These are phyloP conservation scores for Cyclotella sp. DNA, from an alignment of 108 stramenopile species.

Conservation along the genomic window DNA sequence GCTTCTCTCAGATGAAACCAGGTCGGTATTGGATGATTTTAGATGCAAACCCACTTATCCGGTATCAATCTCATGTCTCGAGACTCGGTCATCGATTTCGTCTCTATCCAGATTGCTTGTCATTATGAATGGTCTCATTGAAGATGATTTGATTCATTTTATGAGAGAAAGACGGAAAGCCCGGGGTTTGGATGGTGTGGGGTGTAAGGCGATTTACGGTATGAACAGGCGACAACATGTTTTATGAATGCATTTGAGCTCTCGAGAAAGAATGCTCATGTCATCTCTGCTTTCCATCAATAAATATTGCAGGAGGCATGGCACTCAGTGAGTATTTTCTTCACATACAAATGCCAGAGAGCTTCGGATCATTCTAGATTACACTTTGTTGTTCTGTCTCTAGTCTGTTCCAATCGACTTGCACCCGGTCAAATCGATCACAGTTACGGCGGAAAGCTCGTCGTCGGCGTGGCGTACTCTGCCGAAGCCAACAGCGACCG, in stretches of 20 bases:
- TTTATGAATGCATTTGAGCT: not conserved
- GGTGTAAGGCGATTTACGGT: constrained; percentile 79
- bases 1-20: constrained; percentile 59
- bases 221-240: not conserved
- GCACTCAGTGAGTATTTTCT: constrained; percentile 49
- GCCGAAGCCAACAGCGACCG: constrained; percentile 36
- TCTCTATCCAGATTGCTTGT: constrained; percentile 43
- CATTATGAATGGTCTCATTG: constrained; percentile 90
- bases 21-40: constrained; percentile 15
- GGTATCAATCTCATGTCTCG: not conserved
- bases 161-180: constrained; percentile 19
- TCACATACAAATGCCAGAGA: not conserved
- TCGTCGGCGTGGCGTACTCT: constrained; percentile 47
- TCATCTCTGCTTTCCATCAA: not conserved
- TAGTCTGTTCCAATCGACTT: constrained; percentile 73
- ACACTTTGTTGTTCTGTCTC: not conserved
- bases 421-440: constrained; percentile 72
- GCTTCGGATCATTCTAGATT: not conserved
- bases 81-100: not conserved
- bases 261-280: not conserved
- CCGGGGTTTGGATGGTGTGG: constrained; percentile 37
- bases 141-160: constrained; percentile 70
- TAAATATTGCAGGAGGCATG: constrained; percentile 57
- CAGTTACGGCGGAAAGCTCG: constrained; percentile 66
- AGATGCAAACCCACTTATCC: not conserved